phyloP scores from a whole-genome alignment of 2,329 filamentous ascomycete species.

The Nannizzia gypsea region DNA sequence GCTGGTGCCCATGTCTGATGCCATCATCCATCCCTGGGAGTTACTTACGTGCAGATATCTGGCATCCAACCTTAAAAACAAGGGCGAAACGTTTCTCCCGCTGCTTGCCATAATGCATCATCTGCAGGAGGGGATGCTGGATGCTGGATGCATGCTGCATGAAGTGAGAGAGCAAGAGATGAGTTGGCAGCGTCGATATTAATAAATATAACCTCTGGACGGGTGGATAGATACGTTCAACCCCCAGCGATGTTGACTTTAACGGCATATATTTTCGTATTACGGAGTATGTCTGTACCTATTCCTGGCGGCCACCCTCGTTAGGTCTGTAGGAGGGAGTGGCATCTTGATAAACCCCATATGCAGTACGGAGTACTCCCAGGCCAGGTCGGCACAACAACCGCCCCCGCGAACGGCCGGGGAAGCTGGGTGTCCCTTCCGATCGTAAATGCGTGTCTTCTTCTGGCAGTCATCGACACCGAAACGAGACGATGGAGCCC shows the following conservation, averaged over 20 bases:
- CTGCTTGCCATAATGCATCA: background rate
- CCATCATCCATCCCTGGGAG: background rate
- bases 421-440: background rate
- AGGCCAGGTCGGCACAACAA: background rate
- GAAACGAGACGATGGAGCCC: background rate
- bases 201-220: background rate
- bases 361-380: too few relatives aligned
- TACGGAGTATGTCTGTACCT: too few relatives aligned
- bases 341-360: too few relatives aligned
- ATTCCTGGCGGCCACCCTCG: too few relatives aligned
- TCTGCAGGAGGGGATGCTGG: too few relatives aligned
- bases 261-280: background rate
- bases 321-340: too few relatives aligned
- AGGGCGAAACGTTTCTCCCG: background rate
- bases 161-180: too few relatives aligned
- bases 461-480: background rate
- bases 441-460: background rate
- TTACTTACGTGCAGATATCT: background rate
- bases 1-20: background rate
- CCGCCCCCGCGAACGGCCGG: background rate
- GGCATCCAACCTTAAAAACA: background rate
- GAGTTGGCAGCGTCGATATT: background rate
- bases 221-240: background rate
- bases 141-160: too few relatives aligned
- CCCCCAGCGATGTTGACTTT: background rate